Base-by-base conservation (phyloP, 768 basidiomycete genomes). In the Russula sp. region DNA sequence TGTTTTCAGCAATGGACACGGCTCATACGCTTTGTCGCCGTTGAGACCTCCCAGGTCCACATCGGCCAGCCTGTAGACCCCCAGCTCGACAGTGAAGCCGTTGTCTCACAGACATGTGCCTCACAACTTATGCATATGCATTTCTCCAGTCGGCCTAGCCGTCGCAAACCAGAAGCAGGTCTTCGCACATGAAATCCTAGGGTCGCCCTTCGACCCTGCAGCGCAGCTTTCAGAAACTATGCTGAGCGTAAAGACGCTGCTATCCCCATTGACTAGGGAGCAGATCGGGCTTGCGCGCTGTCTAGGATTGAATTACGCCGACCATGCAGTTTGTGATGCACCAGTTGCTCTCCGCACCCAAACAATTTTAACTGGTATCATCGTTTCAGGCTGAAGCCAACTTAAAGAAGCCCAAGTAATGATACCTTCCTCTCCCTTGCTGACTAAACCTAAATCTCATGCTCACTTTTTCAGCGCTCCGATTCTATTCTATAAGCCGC, bases 271-370 rank as follows among this genome's bases (percentile, higher is more conserved):
- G 28, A 80, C 87, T 10, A 77, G 81, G 48, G 83, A 87, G 65
- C 79, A 90, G 70, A 79, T 91, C 66, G 84, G 83, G 65, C 75
- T 87, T 3, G 88, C 90, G 30, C 82, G 90, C 13, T 91, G 89
- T 74, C 75, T 93, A 14, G 90, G 90, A 0, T 75, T 93, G 54
- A 93, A 93, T 72, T 93, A 93, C 71, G 81, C 82, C n/a, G 90
- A 92, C 69, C 90, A 92, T 76, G 91, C 91, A 8, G 90, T 82
- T 79, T 69, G 64, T 81, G 34, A 50, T 30, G 52, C 22, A 40
- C 28, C 46, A 14, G 24, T 53, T 36, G 22, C 26, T 20, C 30
- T 36, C n/a, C 20, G 20, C 20, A 26, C 9, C 42, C 13, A 10
- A n/a, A 18, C 51, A 52, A 20, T 22, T 46, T n/a, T 52, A 16